phyloP scores from a whole-genome alignment of 2,329 filamentous ascomycete species.

The Lomentospora prolificans region DNA sequence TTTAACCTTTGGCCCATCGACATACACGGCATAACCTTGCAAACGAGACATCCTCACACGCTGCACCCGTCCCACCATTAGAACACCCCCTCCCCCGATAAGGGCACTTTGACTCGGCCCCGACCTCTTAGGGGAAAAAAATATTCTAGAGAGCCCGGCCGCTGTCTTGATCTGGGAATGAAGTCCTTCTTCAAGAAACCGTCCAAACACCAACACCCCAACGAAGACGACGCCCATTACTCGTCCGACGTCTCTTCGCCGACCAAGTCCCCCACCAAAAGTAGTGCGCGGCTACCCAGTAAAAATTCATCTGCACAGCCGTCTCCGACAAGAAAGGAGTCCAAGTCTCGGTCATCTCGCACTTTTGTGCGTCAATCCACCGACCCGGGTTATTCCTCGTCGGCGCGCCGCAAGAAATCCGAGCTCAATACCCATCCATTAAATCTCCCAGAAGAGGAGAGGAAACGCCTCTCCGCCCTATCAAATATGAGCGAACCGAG shows the following conservation, averaged over 20 bases:
- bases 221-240: constrained; percentile 1
- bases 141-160: not conserved
- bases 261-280: constrained; percentile 7
- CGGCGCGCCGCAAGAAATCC: constrained; percentile 41
- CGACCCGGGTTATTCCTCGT: constrained; percentile 32
- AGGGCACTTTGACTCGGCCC: not conserved
- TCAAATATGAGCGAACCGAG: constrained; percentile 52
- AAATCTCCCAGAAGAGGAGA: constrained; percentile 82
- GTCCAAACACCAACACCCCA: constrained; percentile 5
- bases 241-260: constrained; percentile 6
- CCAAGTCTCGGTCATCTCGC: constrained; percentile 32
- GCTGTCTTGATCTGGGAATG: constrained; percentile 5
- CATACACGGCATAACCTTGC: constrained; percentile 7
- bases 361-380: constrained; percentile 38
- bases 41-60: constrained; percentile 5
- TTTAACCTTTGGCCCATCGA: constrained; percentile 1
- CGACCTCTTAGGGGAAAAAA: not conserved
- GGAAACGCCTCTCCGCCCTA: constrained; percentile 63
- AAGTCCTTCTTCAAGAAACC: constrained; percentile 8
- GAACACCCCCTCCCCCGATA: constrained; percentile 8
- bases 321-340: constrained; percentile 16
- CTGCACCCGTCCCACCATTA: constrained; percentile 3
- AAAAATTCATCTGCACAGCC: constrained; percentile 24
- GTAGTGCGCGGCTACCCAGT: constrained; percentile 19
- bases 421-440: constrained; percentile 74